Evolutionary conservation across 1,284 basidiomycete species (phyloP), one percentile per base, ranked within the genome.

Genomic region (Ceratobasidium theobromae): DNA sequence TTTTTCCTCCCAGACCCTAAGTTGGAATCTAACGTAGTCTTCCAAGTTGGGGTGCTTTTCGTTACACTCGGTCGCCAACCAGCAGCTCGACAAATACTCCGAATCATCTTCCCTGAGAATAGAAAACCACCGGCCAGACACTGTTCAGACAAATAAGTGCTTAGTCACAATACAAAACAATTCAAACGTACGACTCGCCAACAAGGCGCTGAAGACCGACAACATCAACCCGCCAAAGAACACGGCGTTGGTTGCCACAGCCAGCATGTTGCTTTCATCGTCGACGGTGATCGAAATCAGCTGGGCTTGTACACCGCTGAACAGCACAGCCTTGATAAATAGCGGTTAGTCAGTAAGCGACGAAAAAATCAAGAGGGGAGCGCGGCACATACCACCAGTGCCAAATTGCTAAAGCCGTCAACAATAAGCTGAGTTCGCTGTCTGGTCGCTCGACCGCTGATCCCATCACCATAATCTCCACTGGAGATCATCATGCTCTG

Each of bases 271-370:
- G 9, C 30, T 30, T 14, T 38, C 48, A 27, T 64, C 60, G 16
- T 64, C 60, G 21, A 41, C 49, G 16, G 49, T 64, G 40, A 64
- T 52, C 9, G 48, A 53, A 43, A 64, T 52, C 28, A 64, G 48
- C 28, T 64, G 60, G 1, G 60, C 60, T 32, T 64, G 60, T 21
- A 64, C 60, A n/a, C 60, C 60, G 33, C 60, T 64, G 60, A 64
- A 64, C 16, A 64, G 38, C 6, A 64, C 60, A 32, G 60, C 60
- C 60, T 64, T 38, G 9, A 16, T 16, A 38, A 16, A 43, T n/a
- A 23, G 5, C 30, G 23, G n/a, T n/a, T 21, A 25, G 25, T 64
- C 35, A 43, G 30, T 27, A 28, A 5, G 14, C 28, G 18, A 28
- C 35, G 35, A 45, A 9, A 40, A 9, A 32, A 38, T 11, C 28